phyloP scores from a whole-genome alignment of 2,329 filamentous ascomycete genomes.

The Xylariaceae sp. region DNA sequence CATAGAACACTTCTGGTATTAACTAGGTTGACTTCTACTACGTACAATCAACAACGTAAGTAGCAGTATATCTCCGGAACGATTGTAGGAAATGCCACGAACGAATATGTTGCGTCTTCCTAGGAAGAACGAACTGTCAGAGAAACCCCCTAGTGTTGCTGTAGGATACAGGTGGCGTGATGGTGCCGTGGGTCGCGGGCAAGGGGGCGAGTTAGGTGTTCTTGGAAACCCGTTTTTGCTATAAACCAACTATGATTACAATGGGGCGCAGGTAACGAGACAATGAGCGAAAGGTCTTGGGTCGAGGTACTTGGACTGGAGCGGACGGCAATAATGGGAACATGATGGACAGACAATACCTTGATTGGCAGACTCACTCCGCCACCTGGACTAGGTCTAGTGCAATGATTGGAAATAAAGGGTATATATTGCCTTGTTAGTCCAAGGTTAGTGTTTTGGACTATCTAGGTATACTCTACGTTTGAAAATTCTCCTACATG shows the following conservation, averaged over 20 bases:
- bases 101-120: background rate
- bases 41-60: background rate
- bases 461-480: no score
- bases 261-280: slow-evolving; percentile 5
- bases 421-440: background rate
- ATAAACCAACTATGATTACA: background rate
- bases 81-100: background rate
- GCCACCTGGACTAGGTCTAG: background rate
- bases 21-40: background rate
- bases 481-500: no score
- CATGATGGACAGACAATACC: background rate
- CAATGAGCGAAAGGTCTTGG: background rate
- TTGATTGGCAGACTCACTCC: background rate
- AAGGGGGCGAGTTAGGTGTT: background rate
- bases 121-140: background rate
- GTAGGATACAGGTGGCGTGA: background rate
- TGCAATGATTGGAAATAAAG: background rate
- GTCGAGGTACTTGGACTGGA: background rate
- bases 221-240: background rate
- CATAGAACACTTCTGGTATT: background rate
- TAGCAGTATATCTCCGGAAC: background rate
- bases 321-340: background rate
- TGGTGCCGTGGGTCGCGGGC: background rate
- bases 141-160: background rate
- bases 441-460: no score